phyloP scores from a whole-genome alignment of 805 yeast species.

The Candida endomychidarum region DNA sequence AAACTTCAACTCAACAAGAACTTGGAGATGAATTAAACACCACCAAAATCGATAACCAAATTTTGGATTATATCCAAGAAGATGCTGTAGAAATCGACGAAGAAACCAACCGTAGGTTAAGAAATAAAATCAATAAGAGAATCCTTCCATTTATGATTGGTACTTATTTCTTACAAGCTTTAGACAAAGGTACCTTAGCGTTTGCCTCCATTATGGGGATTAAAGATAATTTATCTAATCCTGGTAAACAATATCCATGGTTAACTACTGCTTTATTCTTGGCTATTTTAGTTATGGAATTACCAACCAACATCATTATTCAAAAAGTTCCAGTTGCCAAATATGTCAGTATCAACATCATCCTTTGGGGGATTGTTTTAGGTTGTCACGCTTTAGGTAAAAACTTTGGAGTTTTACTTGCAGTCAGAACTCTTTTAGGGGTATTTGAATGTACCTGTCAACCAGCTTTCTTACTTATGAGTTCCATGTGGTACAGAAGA shows the following conservation, averaged over 20 bases:
- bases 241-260: conserved; percentile 49
- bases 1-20: conserved; percentile 6
- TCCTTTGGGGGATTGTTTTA: conserved; percentile 55
- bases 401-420: conserved; percentile 52
- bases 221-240: conserved; percentile 32
- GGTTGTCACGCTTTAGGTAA: conserved; percentile 53
- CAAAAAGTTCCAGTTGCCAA: conserved; percentile 55
- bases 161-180: conserved; percentile 55
- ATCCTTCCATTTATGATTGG: conserved; percentile 52
- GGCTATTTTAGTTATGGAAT: conserved; percentile 54
- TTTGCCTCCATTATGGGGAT: conserved; percentile 69
- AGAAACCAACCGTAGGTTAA: conserved; percentile 22
- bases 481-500: conserved; percentile 62
- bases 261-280: conserved; percentile 54
- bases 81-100: conserved; percentile 23
- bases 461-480: conserved; percentile 55
- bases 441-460: conserved; percentile 54
- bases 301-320: conserved; percentile 37
- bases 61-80: conserved; percentile 18
- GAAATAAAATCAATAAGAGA: conserved; percentile 19
- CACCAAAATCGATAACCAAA: conserved; percentile 15
- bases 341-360: conserved; percentile 45
- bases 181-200: conserved; percentile 56
- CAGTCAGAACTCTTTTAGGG: conserved; percentile 53
- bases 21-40: conserved; percentile 12